Base-by-base conservation (phyloP, 352 stramenopile species). In the Globisporangium irregulare region DNA sequence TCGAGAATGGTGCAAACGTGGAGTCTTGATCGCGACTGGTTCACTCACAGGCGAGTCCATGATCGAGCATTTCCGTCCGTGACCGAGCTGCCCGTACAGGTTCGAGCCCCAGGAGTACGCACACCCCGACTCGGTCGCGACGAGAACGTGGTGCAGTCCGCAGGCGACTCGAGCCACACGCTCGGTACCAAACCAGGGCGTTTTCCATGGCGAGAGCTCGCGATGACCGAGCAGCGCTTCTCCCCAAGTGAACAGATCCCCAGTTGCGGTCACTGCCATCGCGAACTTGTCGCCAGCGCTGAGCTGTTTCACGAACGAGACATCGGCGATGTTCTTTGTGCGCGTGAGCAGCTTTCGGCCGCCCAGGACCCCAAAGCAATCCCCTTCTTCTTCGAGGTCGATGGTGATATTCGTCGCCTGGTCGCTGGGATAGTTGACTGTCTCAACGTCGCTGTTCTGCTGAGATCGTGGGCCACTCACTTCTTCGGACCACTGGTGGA, bases 51-150 rank as follows among this genome's bases (percentile, higher is more conserved):
- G 58, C 0, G 67, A 62, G 32, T 84, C 70, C 0, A 69, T 57
- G 3, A 60, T 27, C 0, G 65, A 62, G 43, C 66, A 59, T 24
- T 78, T 59, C 3, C 63, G 25, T 27, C 76, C 70, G 8, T 79
- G 66, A 4, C 86, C 86, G 10, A 94, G 79, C 41, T 94, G 86
- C 0, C 86, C 86, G 53, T 89, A 82, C 15, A 86, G 56, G 46
- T 92, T 92, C 6, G 77, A 81, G 3, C 86, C 86, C 84, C 84
- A 94, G 5, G 73, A 68, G n/a, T 80, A 87, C 8, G 90, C 71
- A 8, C 36, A 62, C 18, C 78, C 77, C 8, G 64, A 25, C 9
- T 62, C 57, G 5, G 74, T 77, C 0, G 82, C 41, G 0, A 60
- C 64, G 1, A 90, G 15, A 0, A 76, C 71, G 51, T 94, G 86